phyloP scores from a whole-genome alignment of 345 rosid species.

The Clausena lansium region DNA sequence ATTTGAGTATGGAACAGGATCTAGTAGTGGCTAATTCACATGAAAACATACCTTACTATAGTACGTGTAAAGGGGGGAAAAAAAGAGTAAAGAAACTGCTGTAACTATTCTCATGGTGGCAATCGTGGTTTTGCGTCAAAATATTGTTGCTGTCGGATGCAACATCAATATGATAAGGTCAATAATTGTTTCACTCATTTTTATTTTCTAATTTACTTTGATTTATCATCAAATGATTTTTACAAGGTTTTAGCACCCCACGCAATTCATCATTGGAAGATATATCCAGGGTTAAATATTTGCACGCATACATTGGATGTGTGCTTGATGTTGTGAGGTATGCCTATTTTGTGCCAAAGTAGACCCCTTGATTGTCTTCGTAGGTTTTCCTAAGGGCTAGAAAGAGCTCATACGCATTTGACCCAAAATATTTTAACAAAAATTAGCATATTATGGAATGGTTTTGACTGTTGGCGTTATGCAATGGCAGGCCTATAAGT shows the following conservation, averaged over 20 bases:
- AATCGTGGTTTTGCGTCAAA: too few relatives aligned
- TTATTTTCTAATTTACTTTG: not conserved
- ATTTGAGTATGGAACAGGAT: not conserved
- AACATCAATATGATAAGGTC: not conserved
- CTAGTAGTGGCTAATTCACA: not conserved
- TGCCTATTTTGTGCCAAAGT: not conserved
- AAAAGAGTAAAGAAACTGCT: too few relatives aligned
- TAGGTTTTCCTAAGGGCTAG: not conserved
- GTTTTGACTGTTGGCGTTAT: not conserved
- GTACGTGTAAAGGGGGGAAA: too few relatives aligned
- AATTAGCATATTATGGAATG: not conserved
- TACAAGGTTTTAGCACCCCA: conserved; percentile 26
- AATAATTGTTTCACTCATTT: not conserved
- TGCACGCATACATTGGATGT: conserved; percentile 35
- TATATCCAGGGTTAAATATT: conserved; percentile 30
- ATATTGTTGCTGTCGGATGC: not conserved
- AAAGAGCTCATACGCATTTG: not conserved
- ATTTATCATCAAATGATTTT: not conserved
- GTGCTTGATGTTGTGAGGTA: conserved; percentile 43
- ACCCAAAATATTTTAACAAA: not conserved
- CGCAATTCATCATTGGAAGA: conserved; percentile 38
- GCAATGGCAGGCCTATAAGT: too few relatives aligned
- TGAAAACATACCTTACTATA: not conserved
- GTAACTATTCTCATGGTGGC: too few relatives aligned
- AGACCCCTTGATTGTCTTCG: not conserved